These are phyloP conservation scores for Panicum miliaceum DNA, from an alignment of 176 grass and related monocot species.

Conservation along the genomic window DNA sequence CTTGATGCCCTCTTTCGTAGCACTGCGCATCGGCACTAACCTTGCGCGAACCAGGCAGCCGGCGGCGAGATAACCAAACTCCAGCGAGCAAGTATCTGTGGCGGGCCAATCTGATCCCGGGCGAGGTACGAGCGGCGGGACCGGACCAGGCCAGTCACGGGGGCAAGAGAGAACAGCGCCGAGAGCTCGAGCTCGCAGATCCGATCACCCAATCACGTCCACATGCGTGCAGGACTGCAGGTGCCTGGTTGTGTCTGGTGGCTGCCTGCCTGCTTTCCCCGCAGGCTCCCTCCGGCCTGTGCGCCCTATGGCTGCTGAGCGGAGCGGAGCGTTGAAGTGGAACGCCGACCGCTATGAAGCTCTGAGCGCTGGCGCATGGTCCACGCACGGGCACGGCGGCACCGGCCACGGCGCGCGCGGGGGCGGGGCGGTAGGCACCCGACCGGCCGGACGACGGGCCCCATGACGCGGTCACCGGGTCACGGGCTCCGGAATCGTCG, in stretches of 20 bases:
- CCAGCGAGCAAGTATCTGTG: neutral
- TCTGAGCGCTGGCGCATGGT: neutral
- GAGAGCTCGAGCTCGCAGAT: neutral
- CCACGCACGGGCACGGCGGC: neutral
- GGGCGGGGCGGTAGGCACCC: neutral
- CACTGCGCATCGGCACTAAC: too few species aligned
- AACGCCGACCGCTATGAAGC: neutral
- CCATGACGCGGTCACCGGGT: constrained; percentile 15
- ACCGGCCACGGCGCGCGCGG: neutral
- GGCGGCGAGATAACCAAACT: neutral
- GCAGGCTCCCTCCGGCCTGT: too few species aligned
- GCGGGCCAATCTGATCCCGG: neutral
- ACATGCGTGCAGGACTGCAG: neutral
- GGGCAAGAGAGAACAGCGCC: neutral
- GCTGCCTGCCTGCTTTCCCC: too few species aligned
- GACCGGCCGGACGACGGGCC: neutral
- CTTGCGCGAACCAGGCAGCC: too few species aligned
- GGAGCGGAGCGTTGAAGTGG: neutral
- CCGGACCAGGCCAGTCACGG: constrained; percentile 6
- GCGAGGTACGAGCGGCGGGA: neutral
- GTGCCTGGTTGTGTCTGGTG: neutral
- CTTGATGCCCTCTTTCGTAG: too few species aligned
- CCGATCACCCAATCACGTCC: neutral
- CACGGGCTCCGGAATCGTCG: neutral
- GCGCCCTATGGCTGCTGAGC: neutral